Conservation (phyloP, 768 basidiomycete species). For the Termitomyces sp. region DNA sequence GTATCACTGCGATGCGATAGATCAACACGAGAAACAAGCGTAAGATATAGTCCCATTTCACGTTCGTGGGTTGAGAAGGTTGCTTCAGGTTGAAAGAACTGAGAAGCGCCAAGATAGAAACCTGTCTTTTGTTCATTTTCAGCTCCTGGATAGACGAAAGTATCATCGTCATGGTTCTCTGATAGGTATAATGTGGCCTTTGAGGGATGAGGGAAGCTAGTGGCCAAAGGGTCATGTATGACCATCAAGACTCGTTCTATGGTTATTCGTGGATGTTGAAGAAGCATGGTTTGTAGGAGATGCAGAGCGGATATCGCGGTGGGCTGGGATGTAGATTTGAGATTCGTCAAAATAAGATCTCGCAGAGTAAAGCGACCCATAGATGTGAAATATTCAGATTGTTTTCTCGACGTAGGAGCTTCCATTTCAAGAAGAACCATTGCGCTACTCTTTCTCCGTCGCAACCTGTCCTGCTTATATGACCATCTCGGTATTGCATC, state of each 20-base stretch:
- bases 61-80: slow-evolving; percentile 79
- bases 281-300: slow-evolving; percentile 70
- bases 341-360: slow-evolving; percentile 78
- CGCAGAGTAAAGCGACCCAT: slow-evolving; percentile 88
- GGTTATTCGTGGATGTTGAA: slow-evolving; percentile 58
- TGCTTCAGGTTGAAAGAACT: slow-evolving; percentile 60
- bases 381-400: slow-evolving; percentile 80
- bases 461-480: slow-evolving; percentile 40
- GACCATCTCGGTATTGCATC: slow-evolving; percentile 26
- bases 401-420: slow-evolving; percentile 63
- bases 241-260: slow-evolving; percentile 67
- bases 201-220: slow-evolving; percentile 63
- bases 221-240: slow-evolving; percentile 65
- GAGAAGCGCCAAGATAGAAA: slow-evolving; percentile 20
- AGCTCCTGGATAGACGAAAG: slow-evolving; percentile 35
- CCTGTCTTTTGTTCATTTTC: slow-evolving; percentile 20
- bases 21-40: slow-evolving; percentile 73
- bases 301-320: slow-evolving; percentile 76
- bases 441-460: slow-evolving; percentile 77
- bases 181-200: slow-evolving; percentile 25
- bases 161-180: slow-evolving; percentile 49
- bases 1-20: slow-evolving; percentile 61
- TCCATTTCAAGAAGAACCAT: slow-evolving; percentile 89
- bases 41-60: slow-evolving; percentile 76
- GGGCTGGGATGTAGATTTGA: slow-evolving; percentile 58